phyloP scores from a whole-genome alignment of 208 protist species.

The Porcisia deanei region DNA sequence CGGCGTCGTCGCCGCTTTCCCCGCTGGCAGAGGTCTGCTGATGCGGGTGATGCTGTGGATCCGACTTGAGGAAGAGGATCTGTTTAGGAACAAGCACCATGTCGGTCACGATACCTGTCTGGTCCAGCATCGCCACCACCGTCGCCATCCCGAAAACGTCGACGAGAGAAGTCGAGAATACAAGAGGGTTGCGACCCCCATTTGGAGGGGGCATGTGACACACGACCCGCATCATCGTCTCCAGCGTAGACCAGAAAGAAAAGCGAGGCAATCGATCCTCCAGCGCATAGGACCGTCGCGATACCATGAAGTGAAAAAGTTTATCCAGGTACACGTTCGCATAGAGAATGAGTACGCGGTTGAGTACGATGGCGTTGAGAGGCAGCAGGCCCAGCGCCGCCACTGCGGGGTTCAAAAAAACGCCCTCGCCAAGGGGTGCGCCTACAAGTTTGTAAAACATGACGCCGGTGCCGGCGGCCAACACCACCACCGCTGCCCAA shows the following conservation, averaged over 20 bases:
- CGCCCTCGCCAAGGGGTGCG: slow-evolving; percentile 53
- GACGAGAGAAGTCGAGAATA: slow-evolving; percentile 79
- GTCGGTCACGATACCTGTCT: slow-evolving; percentile 86
- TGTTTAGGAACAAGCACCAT: slow-evolving; percentile 83
- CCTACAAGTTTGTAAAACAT: slow-evolving; percentile 42
- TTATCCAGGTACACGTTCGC: slow-evolving; percentile 85
- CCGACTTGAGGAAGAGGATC: slow-evolving; percentile 60
- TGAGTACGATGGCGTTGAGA: slow-evolving; percentile 82
- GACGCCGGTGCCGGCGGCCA: slow-evolving; percentile 45
- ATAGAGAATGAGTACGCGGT: slow-evolving; percentile 79
- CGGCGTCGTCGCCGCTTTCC: slow-evolving; percentile 39
- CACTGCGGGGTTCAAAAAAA: slow-evolving; percentile 69
- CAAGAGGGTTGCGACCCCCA: slow-evolving; percentile 58
- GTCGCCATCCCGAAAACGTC: slow-evolving; percentile 84
- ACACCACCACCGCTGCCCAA: slow-evolving; percentile 65
- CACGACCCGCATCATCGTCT: slow-evolving; percentile 56
- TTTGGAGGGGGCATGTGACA: slow-evolving; percentile 41
- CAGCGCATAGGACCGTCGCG: slow-evolving; percentile 53
- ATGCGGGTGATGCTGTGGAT: slow-evolving; percentile 22
- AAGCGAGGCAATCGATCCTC: slow-evolving; percentile 85
- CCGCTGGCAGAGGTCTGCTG: slow-evolving; percentile 54
- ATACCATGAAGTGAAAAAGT: slow-evolving; percentile 79
- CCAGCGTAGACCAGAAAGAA: slow-evolving; percentile 59
- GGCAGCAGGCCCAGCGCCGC: slow-evolving; percentile 84
- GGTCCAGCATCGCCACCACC: slow-evolving; percentile 84